A percentile compares a stretch with the other conserved stretches of the same genome.
Evolutionary conservation across 805 yeast genomes (phyloP).

Genomic region (Naumovozyma baii): DNA sequence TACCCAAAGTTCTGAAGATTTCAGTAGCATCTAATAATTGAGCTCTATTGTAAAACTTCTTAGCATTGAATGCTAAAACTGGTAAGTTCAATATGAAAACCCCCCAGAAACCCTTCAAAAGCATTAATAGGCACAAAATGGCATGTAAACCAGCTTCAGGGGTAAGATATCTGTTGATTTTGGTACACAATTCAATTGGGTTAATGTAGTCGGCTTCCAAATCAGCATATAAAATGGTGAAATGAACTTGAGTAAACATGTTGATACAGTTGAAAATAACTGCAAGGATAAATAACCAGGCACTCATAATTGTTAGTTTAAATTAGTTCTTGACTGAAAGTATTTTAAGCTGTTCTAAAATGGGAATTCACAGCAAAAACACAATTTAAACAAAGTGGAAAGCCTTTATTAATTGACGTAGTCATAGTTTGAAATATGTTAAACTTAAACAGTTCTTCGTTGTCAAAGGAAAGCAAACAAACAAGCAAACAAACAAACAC

Average conservation of each 20-base stretch:
- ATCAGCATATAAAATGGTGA: slow-evolving; percentile 92
- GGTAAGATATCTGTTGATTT: slow-evolving; percentile 75
- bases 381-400: too few species aligned
- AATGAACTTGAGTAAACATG: slow-evolving; percentile 85
- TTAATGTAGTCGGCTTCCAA: slow-evolving; percentile 93
- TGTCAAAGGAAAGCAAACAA: background rate
- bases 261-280: slow-evolving; percentile 79
- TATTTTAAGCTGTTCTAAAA: too few species aligned
- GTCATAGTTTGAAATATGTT: too few species aligned
- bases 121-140: slow-evolving; percentile 54
- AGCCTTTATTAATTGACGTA: too few species aligned
- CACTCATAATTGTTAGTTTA: slow-evolving; percentile 7
- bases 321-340: too few species aligned
- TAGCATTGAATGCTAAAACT: slow-evolving; percentile 70
- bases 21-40: slow-evolving; percentile 94
- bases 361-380: too few species aligned
- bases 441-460: background rate
- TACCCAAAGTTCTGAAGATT: slow-evolving; percentile 86
- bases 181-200: slow-evolving; percentile 92
- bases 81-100: slow-evolving; percentile 77
- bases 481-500: too few species aligned
- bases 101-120: slow-evolving; percentile 88
- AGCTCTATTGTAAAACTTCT: slow-evolving; percentile 68
- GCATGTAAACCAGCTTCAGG: slow-evolving; percentile 88
- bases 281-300: slow-evolving; percentile 49